Evolutionary conservation across 768 basidiomycete species (phyloP), one percentile per base, ranked within the genome.

Genomic region (Mycena albidolilacea): DNA sequence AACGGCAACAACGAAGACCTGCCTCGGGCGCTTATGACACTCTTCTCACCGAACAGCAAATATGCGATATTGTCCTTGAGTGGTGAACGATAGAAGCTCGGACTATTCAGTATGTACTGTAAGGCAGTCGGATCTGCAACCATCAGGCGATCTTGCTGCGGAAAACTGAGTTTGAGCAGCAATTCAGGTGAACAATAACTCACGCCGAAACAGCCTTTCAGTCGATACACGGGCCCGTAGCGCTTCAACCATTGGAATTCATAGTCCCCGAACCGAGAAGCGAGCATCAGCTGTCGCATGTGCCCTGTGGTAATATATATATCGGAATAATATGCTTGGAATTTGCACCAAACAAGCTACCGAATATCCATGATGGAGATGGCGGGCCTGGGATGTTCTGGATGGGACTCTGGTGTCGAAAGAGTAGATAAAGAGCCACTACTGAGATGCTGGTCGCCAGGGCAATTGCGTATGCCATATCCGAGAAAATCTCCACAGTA

Each of bases 111-210:
- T 10, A 54, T 54, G 23, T 54, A 54, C n/a, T 54, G 52, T 17
- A 54, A 30, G 5, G 52, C 52, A 8, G 23, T 8, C 23, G 52
- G 52, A 23, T 54, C 52, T 3, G 52, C 52, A 21, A 54, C 52
- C 52, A 54, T 54, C 5, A 54, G 52, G 52, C 52, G 52, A 30
- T 54, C 55, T 57, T 57, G 55, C 55, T 57, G 35, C 30, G 37
- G 12, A 57, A 37, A 35, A 5, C 5, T 57, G 35, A 57, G 17
- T 17, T 35, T 35, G 5, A 37, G 23, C 3, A 23, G 21, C 30
- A 57, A 37, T 17, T 35, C 30, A 30, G 52, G 17, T 1, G 30
- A 14, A 17, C 5, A 14, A 35, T 8, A 37, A 57, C 5, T 57
- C 35, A 57, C 55, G 35, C 55, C 30, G 9, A 57, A 57, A 15